Conservation (phyloP, 257 asterid genomes). For the Handroanthus guayacan region DNA sequence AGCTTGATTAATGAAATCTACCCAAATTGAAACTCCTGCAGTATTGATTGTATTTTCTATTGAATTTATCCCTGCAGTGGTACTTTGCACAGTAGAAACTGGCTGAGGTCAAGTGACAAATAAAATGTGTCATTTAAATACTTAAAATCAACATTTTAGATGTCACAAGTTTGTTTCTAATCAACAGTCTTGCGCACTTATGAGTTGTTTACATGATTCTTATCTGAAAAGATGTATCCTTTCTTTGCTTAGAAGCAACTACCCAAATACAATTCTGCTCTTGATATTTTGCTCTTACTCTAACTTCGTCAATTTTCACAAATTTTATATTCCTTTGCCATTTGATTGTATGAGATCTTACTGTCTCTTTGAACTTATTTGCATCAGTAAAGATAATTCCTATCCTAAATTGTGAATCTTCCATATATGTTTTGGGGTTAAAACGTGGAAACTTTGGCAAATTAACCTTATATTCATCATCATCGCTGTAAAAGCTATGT, state of each 20-base stretch:
- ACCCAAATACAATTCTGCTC: neutral
- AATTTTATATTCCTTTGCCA: neutral
- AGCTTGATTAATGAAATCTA: no score
- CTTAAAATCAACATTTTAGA: neutral
- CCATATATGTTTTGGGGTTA: neutral
- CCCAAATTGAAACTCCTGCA: no score
- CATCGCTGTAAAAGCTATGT: neutral
- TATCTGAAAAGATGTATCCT: neutral
- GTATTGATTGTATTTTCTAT: no score
- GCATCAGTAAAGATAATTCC: neutral
- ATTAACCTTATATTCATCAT: neutral
- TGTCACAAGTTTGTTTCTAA: neutral
- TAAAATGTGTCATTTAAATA: no score
- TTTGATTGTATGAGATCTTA: neutral
- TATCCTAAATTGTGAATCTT: neutral
- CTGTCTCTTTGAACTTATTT: constrained; percentile 1
- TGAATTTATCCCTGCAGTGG: no score
- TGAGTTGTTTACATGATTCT: neutral
- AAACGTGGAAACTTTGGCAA: neutral
- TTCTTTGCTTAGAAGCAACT: neutral
- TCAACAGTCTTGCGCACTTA: neutral
- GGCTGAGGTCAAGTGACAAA: no score
- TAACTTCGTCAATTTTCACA: neutral
- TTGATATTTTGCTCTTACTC: neutral
- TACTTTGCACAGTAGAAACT: no score